These are phyloP conservation scores for Triticum urartu DNA, from an alignment of 176 grass and related monocot species.

Conservation along the genomic window DNA sequence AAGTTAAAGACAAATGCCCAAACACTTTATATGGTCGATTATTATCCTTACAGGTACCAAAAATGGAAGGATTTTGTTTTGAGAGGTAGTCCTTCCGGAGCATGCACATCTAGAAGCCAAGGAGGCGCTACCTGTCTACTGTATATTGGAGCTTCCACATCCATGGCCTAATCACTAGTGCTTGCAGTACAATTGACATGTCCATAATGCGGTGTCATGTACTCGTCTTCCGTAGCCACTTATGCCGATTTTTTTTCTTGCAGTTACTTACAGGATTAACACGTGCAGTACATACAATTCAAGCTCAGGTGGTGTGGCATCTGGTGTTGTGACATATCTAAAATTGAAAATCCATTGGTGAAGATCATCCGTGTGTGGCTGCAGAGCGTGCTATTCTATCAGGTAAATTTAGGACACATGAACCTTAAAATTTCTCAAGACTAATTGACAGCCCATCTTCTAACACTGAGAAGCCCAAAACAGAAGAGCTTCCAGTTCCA, in stretches of 20 bases:
- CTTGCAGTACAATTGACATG: background rate
- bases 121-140: too few species aligned
- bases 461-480: background rate
- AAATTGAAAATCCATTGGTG: background rate
- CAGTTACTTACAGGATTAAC: background rate
- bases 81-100: too few species aligned
- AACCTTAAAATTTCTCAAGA: background rate
- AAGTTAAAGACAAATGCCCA: background rate
- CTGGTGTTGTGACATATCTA: background rate
- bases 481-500: too few species aligned
- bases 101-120: too few species aligned
- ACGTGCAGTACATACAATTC: background rate
- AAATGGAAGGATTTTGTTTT: too few species aligned
- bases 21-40: background rate
- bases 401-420: background rate
- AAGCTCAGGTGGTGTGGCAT: background rate
- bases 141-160: too few species aligned
- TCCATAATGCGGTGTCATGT: background rate
- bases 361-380: background rate
- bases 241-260: background rate
- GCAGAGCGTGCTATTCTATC: background rate
- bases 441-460: background rate
- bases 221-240: background rate
- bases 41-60: too few species aligned
- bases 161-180: too few species aligned